Conservation (phyloP, 2,329 filamentous ascomycete species). For the Exophiala sp. region DNA sequence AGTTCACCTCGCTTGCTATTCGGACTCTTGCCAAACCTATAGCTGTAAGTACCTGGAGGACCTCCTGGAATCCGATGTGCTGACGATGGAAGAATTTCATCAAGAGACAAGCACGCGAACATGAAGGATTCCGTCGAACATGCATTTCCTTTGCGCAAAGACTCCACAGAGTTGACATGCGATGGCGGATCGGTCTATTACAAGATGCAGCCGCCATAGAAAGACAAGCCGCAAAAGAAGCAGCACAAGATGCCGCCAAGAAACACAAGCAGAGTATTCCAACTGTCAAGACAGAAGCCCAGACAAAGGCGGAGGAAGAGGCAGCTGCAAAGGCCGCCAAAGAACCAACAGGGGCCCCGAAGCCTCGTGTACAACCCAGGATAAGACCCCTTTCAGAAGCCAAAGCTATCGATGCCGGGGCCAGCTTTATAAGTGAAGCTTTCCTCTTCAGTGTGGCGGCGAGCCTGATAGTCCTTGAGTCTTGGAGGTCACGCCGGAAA, state of each 20-base stretch:
- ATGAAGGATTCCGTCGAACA: constrained; percentile 58
- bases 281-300: constrained; percentile 57
- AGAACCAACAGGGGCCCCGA: constrained; percentile 43
- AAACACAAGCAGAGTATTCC: constrained; percentile 49
- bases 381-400: constrained; percentile 61
- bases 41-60: constrained; percentile 46
- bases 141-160: constrained; percentile 59
- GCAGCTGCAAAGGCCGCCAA: constrained; percentile 41
- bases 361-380: constrained; percentile 44
- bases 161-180: constrained; percentile 62
- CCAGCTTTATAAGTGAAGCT: constrained; percentile 62
- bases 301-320: constrained; percentile 52
- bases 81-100: constrained; percentile 52
- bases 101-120: constrained; percentile 62
- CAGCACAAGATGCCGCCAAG: constrained; percentile 49
- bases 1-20: constrained; percentile 59
- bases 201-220: constrained; percentile 53
- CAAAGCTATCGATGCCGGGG: constrained; percentile 63
- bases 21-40: constrained; percentile 63
- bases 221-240: constrained; percentile 43
- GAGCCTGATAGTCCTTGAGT: constrained; percentile 57
- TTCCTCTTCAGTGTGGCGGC: constrained; percentile 62
- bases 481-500: constrained; percentile 56
- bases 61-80: constrained; percentile 1
- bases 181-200: constrained; percentile 58